Base-by-base conservation (phyloP, 352 stramenopile genomes). In the Phytopythium vexans region DNA sequence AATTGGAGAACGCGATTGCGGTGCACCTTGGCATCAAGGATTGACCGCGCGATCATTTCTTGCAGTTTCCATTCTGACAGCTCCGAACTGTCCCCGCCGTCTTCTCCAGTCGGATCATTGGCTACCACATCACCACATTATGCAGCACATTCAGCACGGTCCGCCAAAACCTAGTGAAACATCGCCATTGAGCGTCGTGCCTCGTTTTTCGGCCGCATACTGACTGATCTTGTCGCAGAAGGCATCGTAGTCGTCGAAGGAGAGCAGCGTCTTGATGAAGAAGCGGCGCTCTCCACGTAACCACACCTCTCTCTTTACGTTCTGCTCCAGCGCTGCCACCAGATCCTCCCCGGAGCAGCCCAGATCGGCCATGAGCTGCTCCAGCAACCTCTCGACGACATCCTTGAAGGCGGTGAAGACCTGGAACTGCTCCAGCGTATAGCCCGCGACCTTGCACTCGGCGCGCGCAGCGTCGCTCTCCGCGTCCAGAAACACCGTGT, bases 341-440 rank as follows among this genome's bases (percentile, higher is more conserved):
- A 92, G 58, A 31, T 88, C 74, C 5, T 77, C 53, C 0, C 70
- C 70, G n/a, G 69, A 77, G 52, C 79, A 92, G 2, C 77, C 77
- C 16, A 92, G 54, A 7, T 89, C 79, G 0, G 46, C 38, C 9
- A 92, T 71, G 31, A 90, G 59, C 8, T 50, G 44, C 52, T 92
- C 82, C 34, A 92, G 59, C 32, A 88, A 52, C 11, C 70, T 58
- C 60, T 92, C 79, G 8, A 85, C 72, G 21, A 85, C 56, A 35
- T 90, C 82, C 34, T 86, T 88, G 52, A 89, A 92, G 41, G 77
- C 63, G 51, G 74, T 61, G 55, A 90, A 92, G n/a, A 71, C 66
- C 31, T 81, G 75, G 49, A 68, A 87, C 52, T 92, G 79, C 41
- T 80, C 66, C 36, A 88, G 41, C 9, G 73, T 62, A 56, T 89